Percentiles rank a stretch among this genome's conserved stretches.
Conservation (phyloP, 1,139 yeast species). For the Kluyveromyces sp. region DNA sequence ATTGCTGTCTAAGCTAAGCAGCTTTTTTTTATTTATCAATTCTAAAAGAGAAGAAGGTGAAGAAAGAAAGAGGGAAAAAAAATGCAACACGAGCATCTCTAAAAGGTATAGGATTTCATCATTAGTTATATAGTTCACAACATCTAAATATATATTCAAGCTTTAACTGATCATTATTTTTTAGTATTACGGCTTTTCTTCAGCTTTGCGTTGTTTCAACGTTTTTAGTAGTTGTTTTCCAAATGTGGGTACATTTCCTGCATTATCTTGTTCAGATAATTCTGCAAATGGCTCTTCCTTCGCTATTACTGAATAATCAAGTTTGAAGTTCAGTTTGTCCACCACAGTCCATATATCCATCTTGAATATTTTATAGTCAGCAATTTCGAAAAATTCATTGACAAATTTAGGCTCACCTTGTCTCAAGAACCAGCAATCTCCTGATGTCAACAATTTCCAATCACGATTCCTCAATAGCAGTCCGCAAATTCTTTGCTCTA, state of each 20-base stretch:
- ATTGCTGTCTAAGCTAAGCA: background rate
- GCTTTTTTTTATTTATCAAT: too few species aligned
- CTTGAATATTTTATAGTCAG: slow-evolving; percentile 37
- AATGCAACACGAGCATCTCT: too few species aligned
- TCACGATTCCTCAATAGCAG: slow-evolving; percentile 29
- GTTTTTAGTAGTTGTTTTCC: slow-evolving; percentile 28
- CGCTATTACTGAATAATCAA: slow-evolving; percentile 20
- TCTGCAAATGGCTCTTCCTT: background rate
- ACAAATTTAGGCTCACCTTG: slow-evolving; percentile 31
- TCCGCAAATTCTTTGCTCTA: slow-evolving; percentile 37
- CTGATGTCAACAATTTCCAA: slow-evolving; percentile 32
- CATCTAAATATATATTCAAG: background rate
- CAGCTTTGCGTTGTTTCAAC: slow-evolving; percentile 18
- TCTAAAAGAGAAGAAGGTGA: too few species aligned
- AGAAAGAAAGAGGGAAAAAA: too few species aligned
- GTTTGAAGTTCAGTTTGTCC: slow-evolving; percentile 29
- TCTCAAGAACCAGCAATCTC: slow-evolving; percentile 35
- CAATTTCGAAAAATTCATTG: slow-evolving; percentile 34
- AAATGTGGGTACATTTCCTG: slow-evolving; percentile 8
- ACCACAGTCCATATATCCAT: slow-evolving; percentile 36
- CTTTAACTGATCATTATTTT: background rate
- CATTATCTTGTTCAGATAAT: background rate
- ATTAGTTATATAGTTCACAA: background rate
- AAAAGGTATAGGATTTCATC: background rate
- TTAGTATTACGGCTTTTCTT: background rate